These are phyloP conservation scores for Saccharomycopsis sp. DNA, from an alignment of 805 yeast species.

Conservation along the genomic window DNA sequence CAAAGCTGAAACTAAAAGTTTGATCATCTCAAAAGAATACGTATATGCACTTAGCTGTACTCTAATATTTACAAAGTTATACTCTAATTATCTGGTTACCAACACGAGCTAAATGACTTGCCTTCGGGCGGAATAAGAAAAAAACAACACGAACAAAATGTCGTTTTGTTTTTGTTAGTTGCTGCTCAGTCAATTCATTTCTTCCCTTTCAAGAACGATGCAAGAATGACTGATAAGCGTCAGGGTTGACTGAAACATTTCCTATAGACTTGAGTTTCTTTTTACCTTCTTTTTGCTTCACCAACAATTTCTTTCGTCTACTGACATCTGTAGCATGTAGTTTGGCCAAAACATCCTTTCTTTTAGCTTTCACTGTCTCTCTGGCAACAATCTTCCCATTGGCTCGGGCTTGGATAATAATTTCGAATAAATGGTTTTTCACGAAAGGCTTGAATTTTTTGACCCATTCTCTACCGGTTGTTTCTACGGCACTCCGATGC, in stretches of 20 bases:
- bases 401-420: conserved; percentile 84
- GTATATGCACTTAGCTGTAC: not conserved
- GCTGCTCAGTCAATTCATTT: not conserved
- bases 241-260: conserved; percentile 67
- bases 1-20: no score
- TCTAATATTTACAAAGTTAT: not conserved
- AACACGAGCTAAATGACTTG: not conserved
- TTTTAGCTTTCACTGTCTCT: conserved; percentile 86
- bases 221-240: conserved; percentile 84
- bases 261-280: conserved; percentile 77
- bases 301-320: conserved; percentile 80
- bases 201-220: conserved; percentile 23
- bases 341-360: conserved; percentile 92
- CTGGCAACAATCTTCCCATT: conserved; percentile 77
- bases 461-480: conserved; percentile 76
- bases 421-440: conserved; percentile 82
- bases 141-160: no score
- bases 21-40: not conserved
- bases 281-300: conserved; percentile 91
- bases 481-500: conserved; percentile 72
- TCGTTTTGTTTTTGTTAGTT: no score
- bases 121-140: not conserved
- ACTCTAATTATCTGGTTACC: not conserved
- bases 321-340: conserved; percentile 91
- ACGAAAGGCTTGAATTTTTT: conserved; percentile 72